Percentiles rank a stretch among this genome's conserved stretches.
Evolutionary conservation across 768 basidiomycete genomes (phyloP).

Genomic region (Mycena albidolilacea): DNA sequence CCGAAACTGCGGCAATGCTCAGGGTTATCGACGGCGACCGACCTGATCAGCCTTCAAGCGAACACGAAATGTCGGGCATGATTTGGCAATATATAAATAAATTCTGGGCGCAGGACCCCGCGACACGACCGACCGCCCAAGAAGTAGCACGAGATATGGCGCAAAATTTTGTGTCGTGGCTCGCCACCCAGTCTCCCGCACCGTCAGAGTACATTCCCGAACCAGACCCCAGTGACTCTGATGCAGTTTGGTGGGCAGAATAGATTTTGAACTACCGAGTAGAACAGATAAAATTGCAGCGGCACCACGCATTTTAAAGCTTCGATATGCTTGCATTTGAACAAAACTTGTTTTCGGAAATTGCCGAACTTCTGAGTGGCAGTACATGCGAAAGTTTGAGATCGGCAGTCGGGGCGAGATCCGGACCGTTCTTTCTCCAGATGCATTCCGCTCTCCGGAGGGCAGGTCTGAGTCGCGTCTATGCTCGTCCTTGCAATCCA

Average conservation of each 20-base stretch:
- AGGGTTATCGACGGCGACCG: constrained; percentile 1
- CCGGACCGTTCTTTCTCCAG: background rate
- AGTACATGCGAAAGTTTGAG: background rate
- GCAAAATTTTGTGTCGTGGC: background rate
- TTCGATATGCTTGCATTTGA: no score
- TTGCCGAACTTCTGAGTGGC: no score
- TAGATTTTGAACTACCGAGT: no score
- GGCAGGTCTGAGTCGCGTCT: background rate
- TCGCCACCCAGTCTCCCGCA: background rate
- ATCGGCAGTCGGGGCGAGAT: background rate
- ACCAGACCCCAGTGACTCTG: no score
- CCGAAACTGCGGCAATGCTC: background rate
- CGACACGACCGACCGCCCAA: background rate
- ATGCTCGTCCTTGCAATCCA: background rate
- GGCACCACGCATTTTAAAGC: no score
- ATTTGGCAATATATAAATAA: constrained; percentile 9
- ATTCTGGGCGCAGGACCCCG: constrained; percentile 11
- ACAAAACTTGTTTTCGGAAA: no score
- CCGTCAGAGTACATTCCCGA: background rate
- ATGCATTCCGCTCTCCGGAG: background rate
- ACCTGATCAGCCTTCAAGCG: background rate
- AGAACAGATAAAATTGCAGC: no score
- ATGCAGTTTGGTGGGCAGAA: no score
- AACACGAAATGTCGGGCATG: background rate
- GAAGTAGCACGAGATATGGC: background rate